Percentiles rank a stretch among this genome's conserved stretches.
phyloP scores from a whole-genome alignment of 2,329 filamentous ascomycete species.

The Sporothrix brunneoviolacea region DNA sequence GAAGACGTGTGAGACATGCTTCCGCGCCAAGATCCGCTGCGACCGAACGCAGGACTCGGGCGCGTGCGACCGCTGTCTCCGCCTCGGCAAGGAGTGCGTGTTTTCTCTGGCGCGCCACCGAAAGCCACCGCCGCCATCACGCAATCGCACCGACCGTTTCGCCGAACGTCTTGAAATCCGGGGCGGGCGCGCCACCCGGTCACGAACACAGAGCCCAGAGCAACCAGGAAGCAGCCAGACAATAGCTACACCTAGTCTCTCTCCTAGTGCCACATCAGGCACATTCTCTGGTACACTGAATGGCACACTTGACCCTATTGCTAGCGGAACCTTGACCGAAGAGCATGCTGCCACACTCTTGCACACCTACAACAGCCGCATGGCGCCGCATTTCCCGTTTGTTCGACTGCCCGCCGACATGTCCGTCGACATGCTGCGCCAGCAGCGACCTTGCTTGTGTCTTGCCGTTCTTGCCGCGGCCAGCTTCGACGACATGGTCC shows the following conservation, averaged over 20 bases:
- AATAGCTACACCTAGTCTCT: too few relatives aligned
- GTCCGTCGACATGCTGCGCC: background rate
- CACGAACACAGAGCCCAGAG: too few relatives aligned
- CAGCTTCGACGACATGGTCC: background rate
- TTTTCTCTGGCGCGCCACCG: slow-evolving; percentile 25
- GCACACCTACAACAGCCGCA: background rate
- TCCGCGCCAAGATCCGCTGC: slow-evolving; percentile 31
- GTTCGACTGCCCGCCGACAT: background rate
- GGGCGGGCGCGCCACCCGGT: too few relatives aligned
- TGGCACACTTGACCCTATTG: too few relatives aligned
- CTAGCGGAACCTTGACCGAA: too few relatives aligned
- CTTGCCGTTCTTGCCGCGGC: background rate
- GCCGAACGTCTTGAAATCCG: too few relatives aligned
- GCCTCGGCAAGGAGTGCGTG: slow-evolving; percentile 27
- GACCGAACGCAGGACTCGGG: slow-evolving; percentile 28
- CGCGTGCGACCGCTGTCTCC: slow-evolving; percentile 28
- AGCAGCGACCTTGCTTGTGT: background rate
- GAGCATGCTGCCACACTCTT: background rate
- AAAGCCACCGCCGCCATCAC: too few relatives aligned
- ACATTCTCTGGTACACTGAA: too few relatives aligned
- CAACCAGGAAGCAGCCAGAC: too few relatives aligned
- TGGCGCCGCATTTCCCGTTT: slow-evolving; percentile 1
- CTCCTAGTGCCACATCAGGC: too few relatives aligned
- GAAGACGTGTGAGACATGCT: slow-evolving; percentile 31
- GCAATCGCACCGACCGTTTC: too few relatives aligned